phyloP scores from a whole-genome alignment of 345 rosid species.

The Hirschfeldia incana region DNA sequence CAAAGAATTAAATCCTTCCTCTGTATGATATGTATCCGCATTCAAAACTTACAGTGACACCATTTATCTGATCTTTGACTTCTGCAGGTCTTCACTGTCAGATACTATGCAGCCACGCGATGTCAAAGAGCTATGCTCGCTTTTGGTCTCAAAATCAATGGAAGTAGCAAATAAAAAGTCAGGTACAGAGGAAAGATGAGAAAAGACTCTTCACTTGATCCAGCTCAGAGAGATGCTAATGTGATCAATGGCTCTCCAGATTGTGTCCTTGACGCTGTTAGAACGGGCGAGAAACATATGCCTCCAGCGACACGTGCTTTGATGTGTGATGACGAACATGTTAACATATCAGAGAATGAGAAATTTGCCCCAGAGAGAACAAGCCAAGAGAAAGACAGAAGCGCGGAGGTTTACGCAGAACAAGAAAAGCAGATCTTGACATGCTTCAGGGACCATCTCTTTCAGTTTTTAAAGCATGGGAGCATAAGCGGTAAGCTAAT shows the following conservation, averaged over 20 bases:
- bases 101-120: conserved; percentile 39
- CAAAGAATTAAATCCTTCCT: not conserved
- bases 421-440: conserved; percentile 60
- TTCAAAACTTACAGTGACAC: too few species aligned
- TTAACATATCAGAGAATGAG: conserved; percentile 30
- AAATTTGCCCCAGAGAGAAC: conserved; percentile 10
- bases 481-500: conserved; percentile 51
- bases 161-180: not conserved
- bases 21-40: not conserved
- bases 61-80: conserved; percentile 9
- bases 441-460: conserved; percentile 52
- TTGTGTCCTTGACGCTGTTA: conserved; percentile 30
- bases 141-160: not conserved
- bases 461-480: conserved; percentile 46
- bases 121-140: not conserved
- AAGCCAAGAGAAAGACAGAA: conserved; percentile 29
- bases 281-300: conserved; percentile 34
- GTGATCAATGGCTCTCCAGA: conserved; percentile 33
- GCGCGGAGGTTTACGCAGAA: conserved; percentile 47
- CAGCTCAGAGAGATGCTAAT: conserved; percentile 30
- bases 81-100: conserved; percentile 60
- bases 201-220: conserved; percentile 32
- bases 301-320: conserved; percentile 61
- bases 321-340: conserved; percentile 65
- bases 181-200: conserved; percentile 42